Conservation (phyloP, 805 yeast genomes). For the Ogataea kodamae region DNA sequence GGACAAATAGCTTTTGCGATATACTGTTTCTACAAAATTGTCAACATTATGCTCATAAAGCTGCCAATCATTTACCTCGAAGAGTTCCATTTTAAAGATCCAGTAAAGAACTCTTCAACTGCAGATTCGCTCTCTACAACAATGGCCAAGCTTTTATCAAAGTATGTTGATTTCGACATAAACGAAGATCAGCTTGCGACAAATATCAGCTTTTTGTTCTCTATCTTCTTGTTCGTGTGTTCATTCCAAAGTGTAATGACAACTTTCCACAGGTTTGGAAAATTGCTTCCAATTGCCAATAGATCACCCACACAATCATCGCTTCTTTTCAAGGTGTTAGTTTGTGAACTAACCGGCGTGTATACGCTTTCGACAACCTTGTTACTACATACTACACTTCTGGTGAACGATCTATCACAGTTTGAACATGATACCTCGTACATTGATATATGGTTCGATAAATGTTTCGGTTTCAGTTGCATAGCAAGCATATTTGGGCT, state of each 20-base stretch:
- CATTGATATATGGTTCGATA: slow-evolving; percentile 51
- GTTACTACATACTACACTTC: slow-evolving; percentile 41
- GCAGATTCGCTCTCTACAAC: slow-evolving; percentile 50
- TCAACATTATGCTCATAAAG: slow-evolving; percentile 40
- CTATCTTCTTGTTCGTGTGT: slow-evolving; percentile 57
- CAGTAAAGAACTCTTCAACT: slow-evolving; percentile 13
- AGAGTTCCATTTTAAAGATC: slow-evolving; percentile 9
- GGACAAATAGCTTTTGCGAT: slow-evolving; percentile 32
- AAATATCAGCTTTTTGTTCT: slow-evolving; percentile 48
- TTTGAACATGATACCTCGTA: slow-evolving; percentile 35
- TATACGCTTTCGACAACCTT: slow-evolving; percentile 51
- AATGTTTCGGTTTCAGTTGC: slow-evolving; percentile 45
- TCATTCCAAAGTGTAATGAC: slow-evolving; percentile 62
- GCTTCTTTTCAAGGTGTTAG: slow-evolving; percentile 32
- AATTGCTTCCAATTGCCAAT: slow-evolving; percentile 18
- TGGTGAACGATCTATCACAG: slow-evolving; percentile 43
- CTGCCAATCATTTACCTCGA: slow-evolving; percentile 34
- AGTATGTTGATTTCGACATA: slow-evolving; percentile 24
- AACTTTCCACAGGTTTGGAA: slow-evolving; percentile 52
- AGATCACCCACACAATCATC: slow-evolving; percentile 2
- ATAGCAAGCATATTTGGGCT: slow-evolving; percentile 32
- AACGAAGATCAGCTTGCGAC: slow-evolving; percentile 41
- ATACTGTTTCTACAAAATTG: slow-evolving; percentile 49
- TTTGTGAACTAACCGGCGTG: slow-evolving; percentile 46
- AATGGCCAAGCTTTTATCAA: slow-evolving; percentile 37